Conservation (phyloP, 768 basidiomycete genomes). For the Termitomyces sp. region DNA sequence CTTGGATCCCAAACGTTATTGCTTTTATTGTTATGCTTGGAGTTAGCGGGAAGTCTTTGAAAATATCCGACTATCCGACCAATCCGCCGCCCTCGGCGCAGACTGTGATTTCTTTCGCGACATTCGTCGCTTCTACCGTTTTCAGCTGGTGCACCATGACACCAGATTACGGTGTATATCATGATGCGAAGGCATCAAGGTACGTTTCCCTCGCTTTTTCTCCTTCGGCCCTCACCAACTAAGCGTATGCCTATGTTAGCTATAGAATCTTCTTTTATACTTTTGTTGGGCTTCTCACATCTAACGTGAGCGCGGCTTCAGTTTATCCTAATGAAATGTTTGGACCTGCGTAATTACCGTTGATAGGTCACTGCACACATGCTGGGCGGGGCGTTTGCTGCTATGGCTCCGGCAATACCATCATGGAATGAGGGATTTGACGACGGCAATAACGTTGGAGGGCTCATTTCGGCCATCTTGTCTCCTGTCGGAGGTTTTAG, state of each 20-base stretch:
- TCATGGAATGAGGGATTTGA: conserved; percentile 53
- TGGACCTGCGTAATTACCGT: conserved; percentile 14
- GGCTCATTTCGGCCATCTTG: conserved; percentile 58
- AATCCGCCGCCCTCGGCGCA: conserved; percentile 23
- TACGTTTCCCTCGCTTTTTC: conserved; percentile 5
- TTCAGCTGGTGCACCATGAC: conserved; percentile 39
- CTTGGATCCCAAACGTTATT: conserved; percentile 66
- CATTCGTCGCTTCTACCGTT: conserved; percentile 31
- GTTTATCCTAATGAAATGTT: neutral
- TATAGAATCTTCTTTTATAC: conserved; percentile 56
- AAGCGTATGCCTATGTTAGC: conserved; percentile 23
- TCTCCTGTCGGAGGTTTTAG: conserved; percentile 59
- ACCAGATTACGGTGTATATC: conserved; percentile 42
- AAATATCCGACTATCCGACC: conserved; percentile 5
- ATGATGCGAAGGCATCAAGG: conserved; percentile 27
- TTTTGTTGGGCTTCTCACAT: conserved; percentile 58
- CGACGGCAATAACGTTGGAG: conserved; percentile 50
- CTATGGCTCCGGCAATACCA: conserved; percentile 49
- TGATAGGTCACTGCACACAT: conserved; percentile 38
- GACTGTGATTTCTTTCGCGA: conserved; percentile 28
- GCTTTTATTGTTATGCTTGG: conserved; percentile 61
- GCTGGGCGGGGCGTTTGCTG: conserved; percentile 64
- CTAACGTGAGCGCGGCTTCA: conserved; percentile 40
- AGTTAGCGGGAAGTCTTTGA: conserved; percentile 43
- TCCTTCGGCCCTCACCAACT: neutral